A percentile compares a stretch with the other conserved stretches of the same genome.
phyloP scores from a whole-genome alignment of 129 eudicot species.

The Mikania micrantha region DNA sequence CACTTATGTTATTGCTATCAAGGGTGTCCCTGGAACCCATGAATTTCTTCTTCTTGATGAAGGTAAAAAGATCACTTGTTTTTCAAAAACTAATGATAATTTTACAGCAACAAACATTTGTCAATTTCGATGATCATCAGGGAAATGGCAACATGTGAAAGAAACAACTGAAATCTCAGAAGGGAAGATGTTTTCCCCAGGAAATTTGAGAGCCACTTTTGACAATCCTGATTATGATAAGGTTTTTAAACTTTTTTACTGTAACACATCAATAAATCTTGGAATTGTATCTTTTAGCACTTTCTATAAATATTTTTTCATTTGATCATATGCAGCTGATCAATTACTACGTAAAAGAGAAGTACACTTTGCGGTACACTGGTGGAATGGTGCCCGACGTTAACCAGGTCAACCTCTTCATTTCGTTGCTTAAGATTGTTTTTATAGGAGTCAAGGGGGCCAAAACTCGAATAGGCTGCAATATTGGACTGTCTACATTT shows the following conservation, averaged over 20 bases:
- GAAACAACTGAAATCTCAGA: too few relatives aligned
- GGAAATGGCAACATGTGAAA: too few relatives aligned
- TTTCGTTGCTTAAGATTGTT: not conserved
- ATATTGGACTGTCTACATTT: not conserved
- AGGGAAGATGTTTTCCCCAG: too few relatives aligned
- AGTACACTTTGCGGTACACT: constrained; percentile 89
- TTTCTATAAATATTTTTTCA: not conserved
- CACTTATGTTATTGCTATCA: constrained; percentile 88
- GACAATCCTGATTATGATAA: constrained; percentile 91
- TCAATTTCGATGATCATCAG: constrained; percentile 13
- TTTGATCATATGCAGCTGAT: constrained; percentile 48
- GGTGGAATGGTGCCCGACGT: constrained; percentile 99
- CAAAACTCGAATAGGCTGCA: too few relatives aligned
- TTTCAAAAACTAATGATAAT: not conserved
- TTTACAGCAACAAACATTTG: not conserved
- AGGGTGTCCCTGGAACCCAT: constrained; percentile 85
- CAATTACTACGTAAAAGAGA: constrained; percentile 84
- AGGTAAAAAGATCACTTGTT: constrained; percentile 35
- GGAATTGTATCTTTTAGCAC: not conserved
- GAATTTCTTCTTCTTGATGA: constrained; percentile 96
- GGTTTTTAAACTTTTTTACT: constrained; percentile 29
- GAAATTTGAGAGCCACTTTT: too few relatives aligned
- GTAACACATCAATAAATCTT: constrained; percentile 1
- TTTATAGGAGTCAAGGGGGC: too few relatives aligned
- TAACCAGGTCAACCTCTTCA: constrained; percentile 63